Evolutionary conservation across 192 early-diverging fungal genomes (phyloP).

Genomic region (Chytriomyces sp.): DNA sequence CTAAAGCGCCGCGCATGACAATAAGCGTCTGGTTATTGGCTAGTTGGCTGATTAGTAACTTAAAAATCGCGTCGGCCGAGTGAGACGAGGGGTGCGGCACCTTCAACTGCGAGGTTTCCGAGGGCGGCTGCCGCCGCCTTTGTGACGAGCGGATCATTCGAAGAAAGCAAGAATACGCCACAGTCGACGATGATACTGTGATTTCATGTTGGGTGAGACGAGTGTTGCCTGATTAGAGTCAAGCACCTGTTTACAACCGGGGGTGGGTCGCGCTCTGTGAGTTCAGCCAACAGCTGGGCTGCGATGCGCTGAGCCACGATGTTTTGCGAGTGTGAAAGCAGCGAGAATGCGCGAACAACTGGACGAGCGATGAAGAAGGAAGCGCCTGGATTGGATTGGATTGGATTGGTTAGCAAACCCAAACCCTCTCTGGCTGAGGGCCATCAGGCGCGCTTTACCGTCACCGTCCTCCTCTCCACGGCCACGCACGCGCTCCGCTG

Average conservation of each 20-base stretch:
- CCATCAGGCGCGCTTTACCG: too few species aligned
- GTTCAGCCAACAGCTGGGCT: conserved; percentile 85
- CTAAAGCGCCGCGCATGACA: conserved; percentile 80
- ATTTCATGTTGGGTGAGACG: not conserved
- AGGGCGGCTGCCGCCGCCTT: conserved; percentile 82
- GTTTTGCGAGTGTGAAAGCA: conserved; percentile 82
- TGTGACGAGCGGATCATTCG: conserved; percentile 82
- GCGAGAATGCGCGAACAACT: conserved; percentile 76
- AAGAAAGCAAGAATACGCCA: conserved; percentile 69
- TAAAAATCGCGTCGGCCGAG: not conserved
- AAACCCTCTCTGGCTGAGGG: too few species aligned
- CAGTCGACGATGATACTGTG: conserved; percentile 3
- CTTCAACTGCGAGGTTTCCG: conserved; percentile 82
- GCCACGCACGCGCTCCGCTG: too few species aligned
- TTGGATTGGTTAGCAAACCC: too few species aligned
- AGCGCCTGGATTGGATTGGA: too few species aligned
- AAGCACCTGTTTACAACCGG: not conserved
- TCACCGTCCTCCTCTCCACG: too few species aligned
- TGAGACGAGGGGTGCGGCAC: conserved; percentile 58
- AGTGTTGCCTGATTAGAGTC: not conserved
- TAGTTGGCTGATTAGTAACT: conserved; percentile 22
- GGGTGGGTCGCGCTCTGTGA: conserved; percentile 74
- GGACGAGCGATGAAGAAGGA: conserved; percentile 79
- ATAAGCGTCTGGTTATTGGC: conserved; percentile 85
- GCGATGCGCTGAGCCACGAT: conserved; percentile 84